These are phyloP conservation scores for Myxozyma nipponensis DNA, from an alignment of 805 yeast genomes.

Conservation along the genomic window DNA sequence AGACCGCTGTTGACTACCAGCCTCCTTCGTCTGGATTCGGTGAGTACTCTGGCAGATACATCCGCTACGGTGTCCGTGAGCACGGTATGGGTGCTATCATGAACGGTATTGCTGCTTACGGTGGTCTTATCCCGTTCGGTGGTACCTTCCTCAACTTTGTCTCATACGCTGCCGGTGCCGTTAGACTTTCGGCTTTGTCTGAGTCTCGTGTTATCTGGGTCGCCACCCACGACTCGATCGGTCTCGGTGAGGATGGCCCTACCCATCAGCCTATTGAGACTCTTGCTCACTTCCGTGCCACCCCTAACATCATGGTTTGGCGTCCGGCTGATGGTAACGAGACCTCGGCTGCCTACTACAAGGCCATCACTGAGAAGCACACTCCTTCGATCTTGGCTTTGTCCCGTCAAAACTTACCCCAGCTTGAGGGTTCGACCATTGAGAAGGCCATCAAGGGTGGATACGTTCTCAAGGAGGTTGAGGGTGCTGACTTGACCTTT, in stretches of 20 bases:
- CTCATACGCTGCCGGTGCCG: constrained; percentile 53
- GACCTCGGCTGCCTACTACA: constrained; percentile 53
- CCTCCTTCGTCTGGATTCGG: constrained; percentile 77
- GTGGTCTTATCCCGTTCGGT: constrained; percentile 84
- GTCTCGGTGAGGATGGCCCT: constrained; percentile 58
- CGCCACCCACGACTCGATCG: constrained; percentile 57
- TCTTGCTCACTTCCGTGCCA: constrained; percentile 49
- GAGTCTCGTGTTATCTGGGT: constrained; percentile 48
- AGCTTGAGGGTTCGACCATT: constrained; percentile 84
- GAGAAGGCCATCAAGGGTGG: constrained; percentile 96
- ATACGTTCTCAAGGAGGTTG: constrained; percentile 64
- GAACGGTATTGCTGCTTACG: constrained; percentile 93
- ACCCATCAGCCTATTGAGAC: constrained; percentile 57
- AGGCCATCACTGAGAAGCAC: constrained; percentile 51
- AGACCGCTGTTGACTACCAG: constrained; percentile 86
- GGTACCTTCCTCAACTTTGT: constrained; percentile 97
- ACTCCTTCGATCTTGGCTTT: constrained; percentile 73
- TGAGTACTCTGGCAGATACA: constrained; percentile 84
- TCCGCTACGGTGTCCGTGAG: constrained; percentile 98
- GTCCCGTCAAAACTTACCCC: constrained; percentile 78
- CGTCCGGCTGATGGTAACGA: constrained; percentile 55
- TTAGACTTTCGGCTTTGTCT: constrained; percentile 48
- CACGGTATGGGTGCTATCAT: constrained; percentile 98
- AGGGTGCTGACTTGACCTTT: constrained; percentile 65
- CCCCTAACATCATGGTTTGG: constrained; percentile 49